Evolutionary conservation across 106 monocot species (phyloP).

Genomic region (Platanthera zijinensis): DNA sequence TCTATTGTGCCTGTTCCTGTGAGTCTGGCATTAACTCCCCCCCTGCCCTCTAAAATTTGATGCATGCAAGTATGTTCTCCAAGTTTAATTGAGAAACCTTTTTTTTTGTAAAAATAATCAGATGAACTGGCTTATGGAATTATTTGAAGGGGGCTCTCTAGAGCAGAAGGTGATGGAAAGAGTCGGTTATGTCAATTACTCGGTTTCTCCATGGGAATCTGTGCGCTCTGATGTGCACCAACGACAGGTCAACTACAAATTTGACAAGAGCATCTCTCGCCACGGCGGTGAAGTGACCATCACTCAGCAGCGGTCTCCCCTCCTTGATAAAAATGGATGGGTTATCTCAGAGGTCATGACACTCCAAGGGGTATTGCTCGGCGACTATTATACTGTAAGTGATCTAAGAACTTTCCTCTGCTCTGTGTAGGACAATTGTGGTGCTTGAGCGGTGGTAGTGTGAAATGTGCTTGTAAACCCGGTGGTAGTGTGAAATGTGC

Average conservation of each 20-base stretch:
- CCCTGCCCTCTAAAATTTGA: neutral
- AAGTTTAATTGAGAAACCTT: neutral
- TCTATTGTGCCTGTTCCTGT: constrained; percentile 42
- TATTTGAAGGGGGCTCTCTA: constrained; percentile 54
- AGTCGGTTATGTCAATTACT: constrained; percentile 57
- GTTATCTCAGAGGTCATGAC: constrained; percentile 60
- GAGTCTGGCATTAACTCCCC: constrained; percentile 6
- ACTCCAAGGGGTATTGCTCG: constrained; percentile 44
- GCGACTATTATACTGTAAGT: constrained; percentile 63
- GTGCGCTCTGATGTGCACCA: constrained; percentile 46
- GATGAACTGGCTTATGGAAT: constrained; percentile 54
- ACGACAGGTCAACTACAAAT: constrained; percentile 55
- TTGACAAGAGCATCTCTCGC: constrained; percentile 35
- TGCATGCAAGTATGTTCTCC: neutral
- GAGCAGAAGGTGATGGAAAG: constrained; percentile 63
- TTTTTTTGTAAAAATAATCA: constrained; percentile 7
- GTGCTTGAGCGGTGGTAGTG: no score
- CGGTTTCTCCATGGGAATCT: constrained; percentile 46
- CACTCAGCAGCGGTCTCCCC: constrained; percentile 55
- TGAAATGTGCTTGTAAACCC: neutral
- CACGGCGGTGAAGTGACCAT: constrained; percentile 54
- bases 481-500: no score
- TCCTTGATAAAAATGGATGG: constrained; percentile 55
- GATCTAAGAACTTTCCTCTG: neutral
- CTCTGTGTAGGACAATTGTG: no score